Base-by-base conservation (phyloP, 176 grass and related monocot species). In the Eremochloa ophiuroides region DNA sequence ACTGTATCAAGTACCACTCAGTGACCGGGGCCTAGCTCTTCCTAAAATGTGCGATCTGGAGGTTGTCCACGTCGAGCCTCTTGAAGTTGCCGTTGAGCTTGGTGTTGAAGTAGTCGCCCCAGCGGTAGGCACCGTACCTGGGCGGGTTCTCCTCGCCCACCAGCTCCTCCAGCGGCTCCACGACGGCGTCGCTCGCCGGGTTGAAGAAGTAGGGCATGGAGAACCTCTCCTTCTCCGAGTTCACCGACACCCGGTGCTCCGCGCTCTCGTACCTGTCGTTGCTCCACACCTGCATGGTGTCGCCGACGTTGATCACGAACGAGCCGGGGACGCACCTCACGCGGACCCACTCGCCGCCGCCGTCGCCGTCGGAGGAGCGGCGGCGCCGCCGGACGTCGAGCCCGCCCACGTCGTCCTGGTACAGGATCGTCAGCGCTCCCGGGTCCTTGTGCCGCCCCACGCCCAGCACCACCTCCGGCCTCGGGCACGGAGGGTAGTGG, bases 371-470 rank as follows among this genome's bases (percentile, higher is more conserved):
- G 8, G 87, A 87, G n/a, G n/a, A n/a, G n/a, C n/a, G n/a, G n/a
- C n/a, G n/a, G 6, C 41, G 85, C 23, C 87, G 69, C 62, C 87
- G 93, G 27, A 97, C 92, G 73, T 97, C 94, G 47, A 97, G 94
- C 23, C 94, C 89, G 22, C 94, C 85, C 14, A 88, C 88, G 35
- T 82, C 82, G 34, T 97, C 94, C 73, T 97, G 94, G 82, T 86
- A 82, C 13, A 97, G 94, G 23, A 97, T 42, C 26, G 94, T 97
- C 44, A 97, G 85, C 1, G 89, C 94, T n/a, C 92, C 92, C 23
- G 48, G 38, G 62, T 97, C 94, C 89, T 94, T 97, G 90, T 97
- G 94, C 47, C 74, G 92, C 65, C 89, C 92, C 30, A 94, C 83
- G 31, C 94, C 94, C 2, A 53, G 50, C 18, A 9, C 50, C 18